phyloP scores from a whole-genome alignment of 345 rosid species.

The Viola odorata region DNA sequence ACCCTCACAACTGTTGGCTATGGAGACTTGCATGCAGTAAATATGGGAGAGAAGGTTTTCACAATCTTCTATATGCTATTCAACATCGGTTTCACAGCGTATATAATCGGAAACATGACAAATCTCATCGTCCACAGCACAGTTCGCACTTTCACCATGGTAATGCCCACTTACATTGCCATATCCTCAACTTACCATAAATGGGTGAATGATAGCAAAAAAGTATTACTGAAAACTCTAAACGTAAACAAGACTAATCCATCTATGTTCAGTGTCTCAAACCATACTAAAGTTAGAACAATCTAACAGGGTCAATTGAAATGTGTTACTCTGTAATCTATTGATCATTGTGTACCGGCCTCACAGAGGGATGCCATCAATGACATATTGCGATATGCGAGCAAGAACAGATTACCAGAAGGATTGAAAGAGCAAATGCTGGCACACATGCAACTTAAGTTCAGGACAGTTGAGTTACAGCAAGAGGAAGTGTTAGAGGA shows the following conservation, averaged over 20 bases:
- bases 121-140: slow-evolving; percentile 81
- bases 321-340: neutral
- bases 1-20: slow-evolving; percentile 91
- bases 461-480: slow-evolving; percentile 75
- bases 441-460: slow-evolving; percentile 86
- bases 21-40: slow-evolving; percentile 77
- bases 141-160: slow-evolving; percentile 62
- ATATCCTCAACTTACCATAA: no score
- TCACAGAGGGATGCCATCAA: slow-evolving; percentile 75
- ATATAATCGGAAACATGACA: slow-evolving; percentile 90
- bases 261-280: neutral
- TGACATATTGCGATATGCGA: slow-evolving; percentile 64
- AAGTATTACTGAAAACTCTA: no score
- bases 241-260: neutral
- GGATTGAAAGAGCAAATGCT: slow-evolving; percentile 83
- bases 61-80: slow-evolving; percentile 78
- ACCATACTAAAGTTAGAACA: neutral
- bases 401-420: slow-evolving; percentile 79
- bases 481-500: slow-evolving; percentile 81
- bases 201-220: no score
- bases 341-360: slow-evolving; percentile 9
- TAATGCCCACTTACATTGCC: slow-evolving; percentile 15
- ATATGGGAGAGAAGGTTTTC: slow-evolving; percentile 63
- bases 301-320: neutral
- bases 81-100: slow-evolving; percentile 85